These are phyloP conservation scores for Crithidia bombi DNA, from an alignment of 208 protist genomes.

Conservation along the genomic window DNA sequence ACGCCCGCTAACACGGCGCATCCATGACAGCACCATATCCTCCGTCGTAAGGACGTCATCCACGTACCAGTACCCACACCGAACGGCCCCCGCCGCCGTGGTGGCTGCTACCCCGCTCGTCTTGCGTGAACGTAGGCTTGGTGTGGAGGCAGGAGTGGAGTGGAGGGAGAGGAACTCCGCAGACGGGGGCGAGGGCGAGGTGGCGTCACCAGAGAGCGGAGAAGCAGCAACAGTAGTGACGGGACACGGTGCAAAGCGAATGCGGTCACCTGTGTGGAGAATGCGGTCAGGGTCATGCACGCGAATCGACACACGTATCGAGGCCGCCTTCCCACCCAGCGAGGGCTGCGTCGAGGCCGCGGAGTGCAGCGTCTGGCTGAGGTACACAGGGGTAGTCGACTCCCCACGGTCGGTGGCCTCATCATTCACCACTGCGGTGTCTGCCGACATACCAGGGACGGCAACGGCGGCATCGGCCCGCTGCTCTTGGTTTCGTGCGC, in stretches of 20 bases:
- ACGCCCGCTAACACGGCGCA: conserved; percentile 46
- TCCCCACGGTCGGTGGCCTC: conserved; percentile 13
- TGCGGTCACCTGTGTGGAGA: conserved; percentile 44
- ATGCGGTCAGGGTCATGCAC: conserved; percentile 35
- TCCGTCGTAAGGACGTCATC: conserved; percentile 44
- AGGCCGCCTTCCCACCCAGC: background rate
- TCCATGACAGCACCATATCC: conserved; percentile 57
- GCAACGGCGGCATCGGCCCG: background rate
- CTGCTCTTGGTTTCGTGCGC: background rate
- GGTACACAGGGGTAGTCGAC: background rate
- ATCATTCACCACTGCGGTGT: background rate
- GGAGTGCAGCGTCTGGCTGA: conserved; percentile 8
- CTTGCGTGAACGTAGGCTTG: background rate
- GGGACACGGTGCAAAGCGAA: conserved; percentile 29
- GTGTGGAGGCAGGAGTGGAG: background rate
- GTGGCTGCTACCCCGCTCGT: background rate
- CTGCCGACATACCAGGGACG: background rate
- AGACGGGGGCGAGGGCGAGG: background rate
- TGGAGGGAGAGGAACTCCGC: background rate
- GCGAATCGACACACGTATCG: background rate
- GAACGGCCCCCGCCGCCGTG: background rate
- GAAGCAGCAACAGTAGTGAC: background rate
- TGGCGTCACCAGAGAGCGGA: conserved; percentile 1
- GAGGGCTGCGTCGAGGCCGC: background rate
- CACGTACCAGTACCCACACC: conserved; percentile 47